Evolutionary conservation across 495 filamentous ascomycete genomes (phyloP).

Genomic region (Astrothelium subdiscretum): DNA sequence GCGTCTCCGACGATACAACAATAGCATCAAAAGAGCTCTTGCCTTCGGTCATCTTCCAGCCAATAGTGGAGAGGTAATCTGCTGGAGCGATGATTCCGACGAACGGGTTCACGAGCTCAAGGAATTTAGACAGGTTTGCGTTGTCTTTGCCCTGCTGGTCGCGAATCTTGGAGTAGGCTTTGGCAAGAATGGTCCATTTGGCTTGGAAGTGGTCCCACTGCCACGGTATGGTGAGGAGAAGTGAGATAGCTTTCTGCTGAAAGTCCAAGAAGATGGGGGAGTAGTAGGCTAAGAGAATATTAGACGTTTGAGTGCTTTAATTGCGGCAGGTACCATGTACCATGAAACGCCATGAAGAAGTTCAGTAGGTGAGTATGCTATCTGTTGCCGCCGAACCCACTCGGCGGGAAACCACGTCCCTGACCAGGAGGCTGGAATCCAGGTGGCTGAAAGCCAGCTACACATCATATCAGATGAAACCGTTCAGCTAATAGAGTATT

Average conservation of each 20-base stretch:
- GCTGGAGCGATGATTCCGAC: conserved; percentile 30
- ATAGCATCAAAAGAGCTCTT: background rate
- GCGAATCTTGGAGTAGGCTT: conserved; percentile 39
- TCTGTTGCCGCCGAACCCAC: conserved; percentile 19
- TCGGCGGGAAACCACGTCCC: conserved; percentile 64
- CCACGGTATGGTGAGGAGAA: conserved; percentile 34
- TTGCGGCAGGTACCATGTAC: background rate
- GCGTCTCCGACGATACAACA: too few relatives aligned
- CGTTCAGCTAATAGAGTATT: background rate
- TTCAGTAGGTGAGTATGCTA: background rate
- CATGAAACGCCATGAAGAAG: background rate
- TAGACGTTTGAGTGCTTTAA: background rate
- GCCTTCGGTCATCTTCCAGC: conserved; percentile 23
- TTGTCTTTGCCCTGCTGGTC: conserved; percentile 30
- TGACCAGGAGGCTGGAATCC: conserved; percentile 52
- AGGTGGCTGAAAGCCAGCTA: conserved; percentile 55
- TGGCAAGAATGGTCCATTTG: conserved; percentile 39
- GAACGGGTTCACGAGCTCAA: conserved; percentile 26
- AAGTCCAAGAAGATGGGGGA: conserved; percentile 4
- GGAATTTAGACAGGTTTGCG: conserved; percentile 30
- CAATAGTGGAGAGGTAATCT: conserved; percentile 31
- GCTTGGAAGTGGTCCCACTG: conserved; percentile 32
- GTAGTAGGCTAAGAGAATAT: background rate
- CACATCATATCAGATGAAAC: conserved; percentile 24
- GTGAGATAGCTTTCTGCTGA: conserved; percentile 22